phyloP scores from a whole-genome alignment of 164 flowering plant genomes.

The Liquidambar formosana region DNA sequence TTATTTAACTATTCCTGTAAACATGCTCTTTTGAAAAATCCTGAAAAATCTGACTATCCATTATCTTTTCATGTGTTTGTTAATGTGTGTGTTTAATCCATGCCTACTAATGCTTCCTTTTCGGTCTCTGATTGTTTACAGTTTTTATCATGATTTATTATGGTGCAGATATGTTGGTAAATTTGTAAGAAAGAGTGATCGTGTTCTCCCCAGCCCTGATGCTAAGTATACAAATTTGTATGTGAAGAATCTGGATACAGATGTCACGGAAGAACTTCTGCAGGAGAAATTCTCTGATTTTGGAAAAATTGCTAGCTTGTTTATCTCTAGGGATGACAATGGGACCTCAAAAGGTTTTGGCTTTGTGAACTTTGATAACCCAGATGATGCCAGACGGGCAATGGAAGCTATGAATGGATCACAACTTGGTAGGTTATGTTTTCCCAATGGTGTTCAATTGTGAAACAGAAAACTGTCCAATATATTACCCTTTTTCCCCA shows the following conservation, averaged over 20 bases:
- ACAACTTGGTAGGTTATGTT: conserved; percentile 50
- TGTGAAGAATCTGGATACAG: conserved; percentile 73
- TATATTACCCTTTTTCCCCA: background rate
- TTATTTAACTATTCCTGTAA: conserved; percentile 1
- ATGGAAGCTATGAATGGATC: conserved; percentile 68
- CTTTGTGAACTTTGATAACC: conserved; percentile 75
- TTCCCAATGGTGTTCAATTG: background rate
- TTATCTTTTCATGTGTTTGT: background rate
- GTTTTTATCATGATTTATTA: background rate
- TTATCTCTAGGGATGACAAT: conserved; percentile 54
- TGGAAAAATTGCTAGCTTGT: conserved; percentile 66
- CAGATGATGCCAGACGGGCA: conserved; percentile 76
- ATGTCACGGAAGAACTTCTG: conserved; percentile 59
- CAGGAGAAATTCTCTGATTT: conserved; percentile 63
- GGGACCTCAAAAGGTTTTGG: conserved; percentile 90
- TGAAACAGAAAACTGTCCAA: background rate
- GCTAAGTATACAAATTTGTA: conserved; percentile 73
- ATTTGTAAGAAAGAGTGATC: conserved; percentile 62
- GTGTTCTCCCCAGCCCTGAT: conserved; percentile 51
- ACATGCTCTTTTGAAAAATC: no score
- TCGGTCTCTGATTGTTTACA: background rate
- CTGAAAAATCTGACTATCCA: background rate
- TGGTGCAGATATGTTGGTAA: conserved; percentile 63
- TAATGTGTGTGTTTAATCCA: background rate
- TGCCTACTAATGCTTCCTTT: background rate